A percentile compares a stretch with the other conserved stretches of the same genome.
These are phyloP conservation scores for Madurella mycetomatis DNA, from an alignment of 2,329 filamentous ascomycete genomes.

Conservation along the genomic window DNA sequence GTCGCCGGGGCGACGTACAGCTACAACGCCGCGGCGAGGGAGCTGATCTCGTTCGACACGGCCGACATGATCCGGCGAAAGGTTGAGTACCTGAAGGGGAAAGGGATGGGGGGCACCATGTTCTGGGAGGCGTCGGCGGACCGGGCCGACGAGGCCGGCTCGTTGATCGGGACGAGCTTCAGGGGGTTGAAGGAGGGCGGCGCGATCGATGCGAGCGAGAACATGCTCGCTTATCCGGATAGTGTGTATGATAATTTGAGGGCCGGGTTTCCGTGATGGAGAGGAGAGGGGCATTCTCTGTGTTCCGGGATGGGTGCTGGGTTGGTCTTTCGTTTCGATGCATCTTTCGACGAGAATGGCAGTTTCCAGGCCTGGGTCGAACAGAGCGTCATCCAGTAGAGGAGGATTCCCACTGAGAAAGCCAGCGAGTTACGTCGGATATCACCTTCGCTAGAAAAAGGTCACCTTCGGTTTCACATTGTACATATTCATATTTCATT, in stretches of 20 bases:
- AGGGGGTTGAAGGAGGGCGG: conserved; percentile 35
- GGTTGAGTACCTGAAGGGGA: conserved; percentile 58
- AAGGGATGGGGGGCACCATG: conserved; percentile 70
- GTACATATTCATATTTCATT: too few relatives aligned
- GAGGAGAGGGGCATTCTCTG: background rate
- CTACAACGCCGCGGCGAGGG: conserved; percentile 56
- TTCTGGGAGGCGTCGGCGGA: conserved; percentile 82
- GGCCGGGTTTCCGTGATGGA: conserved; percentile 13
- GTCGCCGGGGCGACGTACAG: conserved; percentile 63
- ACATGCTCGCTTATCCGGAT: conserved; percentile 47
- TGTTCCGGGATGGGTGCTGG: too few relatives aligned
- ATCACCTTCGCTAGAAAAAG: too few relatives aligned
- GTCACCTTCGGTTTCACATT: too few relatives aligned
- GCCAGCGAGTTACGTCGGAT: too few relatives aligned
- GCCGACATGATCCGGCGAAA: conserved; percentile 57
- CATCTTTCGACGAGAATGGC: too few relatives aligned
- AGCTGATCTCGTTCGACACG: conserved; percentile 70
- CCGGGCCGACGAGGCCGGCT: conserved; percentile 49
- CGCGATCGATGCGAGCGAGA: conserved; percentile 41
- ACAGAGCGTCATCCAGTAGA: too few relatives aligned
- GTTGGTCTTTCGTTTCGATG: background rate
- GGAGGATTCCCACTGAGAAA: too few relatives aligned
- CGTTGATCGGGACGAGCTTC: conserved; percentile 49
- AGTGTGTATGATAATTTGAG: conserved; percentile 53
- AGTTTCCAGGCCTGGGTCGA: too few relatives aligned